Base-by-base conservation (phyloP, 2,329 filamentous ascomycete genomes). In the Acarospora socialis region DNA sequence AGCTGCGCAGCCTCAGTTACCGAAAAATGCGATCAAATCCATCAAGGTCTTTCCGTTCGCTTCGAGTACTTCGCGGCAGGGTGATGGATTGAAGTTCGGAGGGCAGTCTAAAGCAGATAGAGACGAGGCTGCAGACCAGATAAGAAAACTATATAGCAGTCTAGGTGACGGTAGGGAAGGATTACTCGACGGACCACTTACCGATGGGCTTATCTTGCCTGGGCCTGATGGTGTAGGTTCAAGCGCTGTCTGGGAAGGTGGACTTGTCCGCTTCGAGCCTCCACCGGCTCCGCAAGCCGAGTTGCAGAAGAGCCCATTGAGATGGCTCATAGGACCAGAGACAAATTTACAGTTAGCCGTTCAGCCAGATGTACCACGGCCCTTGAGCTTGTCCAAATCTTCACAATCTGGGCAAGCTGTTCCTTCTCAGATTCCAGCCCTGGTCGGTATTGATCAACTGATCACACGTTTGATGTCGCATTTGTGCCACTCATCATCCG, bases 371-470 rank as follows among this genome's bases (percentile, higher is more conserved):
- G 73, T 87, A 32, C 63, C 78, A 8, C 69, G 68, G 30, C 80
- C 80, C 4, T 52, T 67, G 0, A 76, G 62, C 30, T 32, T 45
- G 40, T 57, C 46, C 22, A 51, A 41, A 49, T 48, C 52, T 16
- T 45, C 47, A 16, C n/a, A n/a, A n/a, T 33, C 60, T 17, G 55
- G 60, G 21, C 59, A 56, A 32, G 73, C 75, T 21, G 55, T 81
- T 6, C 59, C 68, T 6, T 49, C 55, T 3, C 48, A 60, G 14
- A 56, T 67, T 21, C 71, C 78, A 7, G 52, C 66, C 3, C 63
- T 98, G 42, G 83, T 95, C 12, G 87, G 86, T 1, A 87, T 95
- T 35, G 83, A 95, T 45, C 60, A 67, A 2, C 60, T 92, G 0
- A 67, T 93, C 17, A 63, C 69, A 4, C 74, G 82, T 43, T 64